These are phyloP conservation scores for Tolypocladium album DNA, from an alignment of 2,329 filamentous ascomycete species.

Conservation along the genomic window DNA sequence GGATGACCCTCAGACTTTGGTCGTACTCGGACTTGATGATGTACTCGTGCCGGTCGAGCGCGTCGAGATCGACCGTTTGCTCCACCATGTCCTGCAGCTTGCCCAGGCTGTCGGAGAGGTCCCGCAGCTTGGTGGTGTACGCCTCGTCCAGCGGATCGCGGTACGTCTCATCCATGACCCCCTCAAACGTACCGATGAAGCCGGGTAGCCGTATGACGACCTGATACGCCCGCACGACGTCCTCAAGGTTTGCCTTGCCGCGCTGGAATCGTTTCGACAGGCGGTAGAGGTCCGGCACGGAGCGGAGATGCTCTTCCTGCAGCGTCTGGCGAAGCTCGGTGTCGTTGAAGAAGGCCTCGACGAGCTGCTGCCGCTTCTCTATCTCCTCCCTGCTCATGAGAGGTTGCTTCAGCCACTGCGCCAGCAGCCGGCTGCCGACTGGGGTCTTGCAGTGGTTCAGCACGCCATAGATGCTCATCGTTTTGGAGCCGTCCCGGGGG, in stretches of 20 bases:
- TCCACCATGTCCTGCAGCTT: conserved; percentile 97
- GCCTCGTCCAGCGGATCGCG: conserved; percentile 75
- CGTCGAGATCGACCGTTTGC: conserved; percentile 91
- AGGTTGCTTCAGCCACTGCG: conserved; percentile 97
- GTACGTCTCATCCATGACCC: conserved; percentile 91
- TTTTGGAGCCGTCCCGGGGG: conserved; percentile 87
- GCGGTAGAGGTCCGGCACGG: conserved; percentile 88
- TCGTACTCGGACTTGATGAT: conserved; percentile 99
- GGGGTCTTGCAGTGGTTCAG: conserved; percentile 98
- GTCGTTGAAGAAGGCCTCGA: conserved; percentile 88
- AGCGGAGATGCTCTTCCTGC: conserved; percentile 89
- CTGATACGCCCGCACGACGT: conserved; percentile 92
- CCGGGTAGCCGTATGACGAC: conserved; percentile 85
- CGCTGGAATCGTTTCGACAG: conserved; percentile 92
- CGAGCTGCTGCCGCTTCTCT: conserved; percentile 81
- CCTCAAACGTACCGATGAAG: conserved; percentile 80
- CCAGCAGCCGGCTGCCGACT: conserved; percentile 75
- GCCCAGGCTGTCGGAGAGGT: conserved; percentile 65
- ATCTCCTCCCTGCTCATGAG: conserved; percentile 87
- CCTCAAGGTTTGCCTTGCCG: conserved; percentile 81
- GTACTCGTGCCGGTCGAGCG: conserved; percentile 93
- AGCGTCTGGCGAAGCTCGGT: conserved; percentile 90
- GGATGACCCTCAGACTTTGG: conserved; percentile 75
- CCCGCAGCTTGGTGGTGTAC: conserved; percentile 75
- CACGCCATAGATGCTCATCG: conserved; percentile 89